Conservation (phyloP, 139 green algal species). For the Chlamydomonas sp. region DNA sequence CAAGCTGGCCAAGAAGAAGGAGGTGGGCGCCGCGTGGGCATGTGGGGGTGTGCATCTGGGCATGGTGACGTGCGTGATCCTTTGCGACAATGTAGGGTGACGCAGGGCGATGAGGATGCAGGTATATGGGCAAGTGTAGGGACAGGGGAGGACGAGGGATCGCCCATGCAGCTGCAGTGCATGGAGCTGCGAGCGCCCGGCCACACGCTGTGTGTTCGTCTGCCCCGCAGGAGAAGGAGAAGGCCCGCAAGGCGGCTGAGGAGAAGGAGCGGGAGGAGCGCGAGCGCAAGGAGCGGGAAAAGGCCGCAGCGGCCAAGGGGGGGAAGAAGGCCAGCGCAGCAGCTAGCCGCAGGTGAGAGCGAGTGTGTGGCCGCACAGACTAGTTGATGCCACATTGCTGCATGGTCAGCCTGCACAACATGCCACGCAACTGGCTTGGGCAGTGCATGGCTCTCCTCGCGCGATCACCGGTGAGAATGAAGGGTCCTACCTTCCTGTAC, state of each 20-base stretch:
- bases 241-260: constrained; percentile 34
- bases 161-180: neutral
- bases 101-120: no score
- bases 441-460: no score
- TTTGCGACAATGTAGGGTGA: no score
- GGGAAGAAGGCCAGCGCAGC: constrained; percentile 21
- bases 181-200: neutral
- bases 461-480: no score
- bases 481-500: no score
- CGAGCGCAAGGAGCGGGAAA: constrained; percentile 21
- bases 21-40: constrained; percentile 42
- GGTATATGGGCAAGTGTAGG: no score
- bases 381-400: no score
- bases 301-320: constrained; percentile 26
- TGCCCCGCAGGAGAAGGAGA: constrained; percentile 30
- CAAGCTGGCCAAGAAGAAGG: constrained; percentile 71
- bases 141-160: no score
- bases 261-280: constrained; percentile 40
- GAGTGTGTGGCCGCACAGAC: neutral
- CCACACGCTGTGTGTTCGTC: neutral
- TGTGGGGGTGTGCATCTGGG: neutral
- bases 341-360: constrained; percentile 6
- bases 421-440: no score
- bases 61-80: no score
- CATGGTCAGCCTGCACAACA: no score